These are phyloP conservation scores for Helminthosporium solani DNA, from an alignment of 2,329 filamentous ascomycete species.

Conservation along the genomic window DNA sequence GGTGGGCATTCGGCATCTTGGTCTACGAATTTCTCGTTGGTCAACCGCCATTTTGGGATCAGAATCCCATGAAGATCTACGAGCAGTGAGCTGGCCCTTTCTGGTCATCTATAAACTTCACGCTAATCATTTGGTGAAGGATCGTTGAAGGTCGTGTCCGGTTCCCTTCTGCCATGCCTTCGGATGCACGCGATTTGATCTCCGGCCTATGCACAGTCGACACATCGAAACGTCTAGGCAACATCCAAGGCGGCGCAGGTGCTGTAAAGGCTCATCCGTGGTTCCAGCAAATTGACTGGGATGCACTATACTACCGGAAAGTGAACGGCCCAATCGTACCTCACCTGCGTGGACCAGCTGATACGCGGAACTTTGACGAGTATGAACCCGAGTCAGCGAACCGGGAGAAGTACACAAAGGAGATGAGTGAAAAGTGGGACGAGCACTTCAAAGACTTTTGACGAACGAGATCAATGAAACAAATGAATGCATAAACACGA, in stretches of 20 bases:
- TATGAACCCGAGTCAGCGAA: slow-evolving; percentile 75
- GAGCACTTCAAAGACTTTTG: slow-evolving; percentile 71
- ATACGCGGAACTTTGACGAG: slow-evolving; percentile 78
- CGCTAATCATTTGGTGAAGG: slow-evolving; percentile 44
- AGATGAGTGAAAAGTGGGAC: slow-evolving; percentile 69
- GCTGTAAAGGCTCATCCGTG: slow-evolving; percentile 75
- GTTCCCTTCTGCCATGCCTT: slow-evolving; percentile 69
- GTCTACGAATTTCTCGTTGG: slow-evolving; percentile 84
- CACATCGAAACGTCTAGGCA: slow-evolving; percentile 74
- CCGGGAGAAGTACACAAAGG: slow-evolving; percentile 66
- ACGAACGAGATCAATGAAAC: background rate
- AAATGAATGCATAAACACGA: background rate
- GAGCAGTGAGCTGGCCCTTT: slow-evolving; percentile 54
- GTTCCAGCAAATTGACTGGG: slow-evolving; percentile 73
- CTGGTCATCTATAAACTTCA: background rate
- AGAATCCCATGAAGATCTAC: slow-evolving; percentile 84
- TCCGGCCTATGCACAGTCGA: slow-evolving; percentile 75
- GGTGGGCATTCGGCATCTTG: slow-evolving; percentile 83
- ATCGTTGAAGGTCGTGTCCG: slow-evolving; percentile 77
- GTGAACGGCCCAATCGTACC: slow-evolving; percentile 71
- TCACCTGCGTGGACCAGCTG: slow-evolving; percentile 69
- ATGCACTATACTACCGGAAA: slow-evolving; percentile 65
- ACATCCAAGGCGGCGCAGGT: slow-evolving; percentile 71
- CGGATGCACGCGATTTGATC: slow-evolving; percentile 73
- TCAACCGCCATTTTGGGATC: slow-evolving; percentile 84